Base-by-base conservation (phyloP, 345 rosid genomes). In the Hypericum perforatum region DNA sequence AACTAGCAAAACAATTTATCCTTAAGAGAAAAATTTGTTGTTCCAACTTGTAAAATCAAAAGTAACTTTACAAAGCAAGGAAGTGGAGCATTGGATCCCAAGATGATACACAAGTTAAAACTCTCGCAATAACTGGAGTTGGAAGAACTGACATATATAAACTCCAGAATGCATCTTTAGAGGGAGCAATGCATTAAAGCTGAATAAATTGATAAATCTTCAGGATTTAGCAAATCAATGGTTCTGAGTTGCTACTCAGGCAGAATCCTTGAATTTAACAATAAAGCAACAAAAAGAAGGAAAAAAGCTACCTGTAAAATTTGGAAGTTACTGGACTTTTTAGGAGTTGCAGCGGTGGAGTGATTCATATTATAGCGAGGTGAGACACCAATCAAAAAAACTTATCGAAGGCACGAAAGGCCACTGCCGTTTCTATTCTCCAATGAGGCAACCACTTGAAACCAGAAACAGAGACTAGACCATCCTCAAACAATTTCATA, bases 361-460 rank as follows among this genome's bases (percentile, higher is more conserved):
- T 85, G 77, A 70, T 82, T 79, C 39, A 57, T 55, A 53, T 81
- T 83, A 11, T 70, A 69, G 62, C 81, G 98, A 60, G 86, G 69
- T 11, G 94, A 88, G 9, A 78, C 72, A 58, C 86, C 85, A 15
- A 87, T 76, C 69, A 87, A 68, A 67, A n/a, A n/a, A 91, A 87
- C 74, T 82, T 91, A 74, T 91, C 87, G 49, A 78, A 82, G 56
- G 78, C 70, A 16, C 89, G 98, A 66, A 85, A 85, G 13, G 95
- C 98, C 63, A 86, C 78, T 0, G 82, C 80, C 59, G 98, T 91
- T 75, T 91, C 98, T n/a, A 89, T 64, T 71, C 96, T 87, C 82
- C 86, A 79, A 10, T 95, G 78, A 65, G 98, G 89, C 72, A 91
- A 69, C 98, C 98, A 91, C 61, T 81, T 85, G 68, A 87, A 87